phyloP scores from a whole-genome alignment of 1,139 yeast species.

The Hanseniaspora sp. region DNA sequence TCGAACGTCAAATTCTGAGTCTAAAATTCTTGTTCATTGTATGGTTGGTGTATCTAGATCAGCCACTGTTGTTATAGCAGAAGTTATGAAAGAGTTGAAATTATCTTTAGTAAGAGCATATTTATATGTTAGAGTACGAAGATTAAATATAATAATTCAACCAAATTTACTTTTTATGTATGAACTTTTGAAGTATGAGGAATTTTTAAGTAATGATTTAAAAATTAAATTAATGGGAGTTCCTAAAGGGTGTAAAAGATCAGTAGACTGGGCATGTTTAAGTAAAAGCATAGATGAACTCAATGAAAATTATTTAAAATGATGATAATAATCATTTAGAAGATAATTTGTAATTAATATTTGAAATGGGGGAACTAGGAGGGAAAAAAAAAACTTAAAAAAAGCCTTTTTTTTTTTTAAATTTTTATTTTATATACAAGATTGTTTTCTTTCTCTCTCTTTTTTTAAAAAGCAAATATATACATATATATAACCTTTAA shows the following conservation, averaged over 20 bases:
- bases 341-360: not conserved
- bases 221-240: conserved; percentile 18
- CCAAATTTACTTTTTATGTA: conserved; percentile 81
- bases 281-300: conserved; percentile 73
- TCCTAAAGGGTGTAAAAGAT: conserved; percentile 16
- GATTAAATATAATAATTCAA: conserved; percentile 81
- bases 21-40: conserved; percentile 66
- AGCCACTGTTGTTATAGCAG: conserved; percentile 84
- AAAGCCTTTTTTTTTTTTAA: too few species aligned
- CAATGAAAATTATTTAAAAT: conserved; percentile 38
- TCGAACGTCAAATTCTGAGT: conserved; percentile 29
- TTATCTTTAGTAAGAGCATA: conserved; percentile 65
- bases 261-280: conserved; percentile 74
- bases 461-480: not conserved
- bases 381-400: not conserved
- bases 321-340: conserved; percentile 3
- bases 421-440: not conserved
- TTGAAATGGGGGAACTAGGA: not conserved
- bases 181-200: conserved; percentile 74
- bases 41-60: conserved; percentile 86
- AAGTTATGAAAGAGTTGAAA: conserved; percentile 62
- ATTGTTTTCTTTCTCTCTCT: not conserved
- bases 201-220: conserved; percentile 26
- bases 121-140: conserved; percentile 65
- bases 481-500: too few species aligned